Conservation (phyloP, 192 early-diverging fungal species). For the Backusella circina region DNA sequence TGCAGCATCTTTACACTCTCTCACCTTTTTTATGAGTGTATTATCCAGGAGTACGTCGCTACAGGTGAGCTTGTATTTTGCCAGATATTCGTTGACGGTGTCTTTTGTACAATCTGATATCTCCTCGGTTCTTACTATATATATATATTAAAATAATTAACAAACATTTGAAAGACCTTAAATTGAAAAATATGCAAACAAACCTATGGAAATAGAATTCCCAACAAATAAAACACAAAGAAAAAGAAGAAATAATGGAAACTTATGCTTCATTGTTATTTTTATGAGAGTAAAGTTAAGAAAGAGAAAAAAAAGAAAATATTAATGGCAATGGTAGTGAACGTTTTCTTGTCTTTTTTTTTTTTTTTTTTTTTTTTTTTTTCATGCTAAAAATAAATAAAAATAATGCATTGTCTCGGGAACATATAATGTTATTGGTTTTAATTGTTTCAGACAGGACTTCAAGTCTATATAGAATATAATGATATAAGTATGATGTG, state of each 20-base stretch:
- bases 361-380: neutral
- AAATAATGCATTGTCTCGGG: neutral
- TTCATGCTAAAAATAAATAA: neutral
- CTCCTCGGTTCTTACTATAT: neutral
- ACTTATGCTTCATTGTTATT: neutral
- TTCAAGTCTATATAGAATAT: neutral
- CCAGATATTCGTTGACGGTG: neutral
- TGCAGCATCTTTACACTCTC: slow-evolving; percentile 1
- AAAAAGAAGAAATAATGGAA: neutral
- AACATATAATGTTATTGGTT: neutral
- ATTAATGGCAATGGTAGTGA: neutral
- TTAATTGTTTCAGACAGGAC: neutral
- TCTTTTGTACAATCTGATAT: neutral
- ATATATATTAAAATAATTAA: neutral
- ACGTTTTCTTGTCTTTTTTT: neutral
- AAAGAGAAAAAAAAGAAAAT: neutral
- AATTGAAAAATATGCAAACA: neutral
- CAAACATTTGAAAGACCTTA: neutral
- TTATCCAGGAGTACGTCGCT: neutral
- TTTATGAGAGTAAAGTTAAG: neutral
- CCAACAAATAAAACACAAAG: neutral
- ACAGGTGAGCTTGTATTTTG: neutral
- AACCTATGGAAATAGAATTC: neutral
- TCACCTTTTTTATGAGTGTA: neutral
- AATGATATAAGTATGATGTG: neutral